A percentile compares a stretch with the other conserved stretches of the same genome.
These are phyloP conservation scores for Petasospora rhodanensis DNA, from an alignment of 1,139 yeast genomes.

Conservation along the genomic window DNA sequence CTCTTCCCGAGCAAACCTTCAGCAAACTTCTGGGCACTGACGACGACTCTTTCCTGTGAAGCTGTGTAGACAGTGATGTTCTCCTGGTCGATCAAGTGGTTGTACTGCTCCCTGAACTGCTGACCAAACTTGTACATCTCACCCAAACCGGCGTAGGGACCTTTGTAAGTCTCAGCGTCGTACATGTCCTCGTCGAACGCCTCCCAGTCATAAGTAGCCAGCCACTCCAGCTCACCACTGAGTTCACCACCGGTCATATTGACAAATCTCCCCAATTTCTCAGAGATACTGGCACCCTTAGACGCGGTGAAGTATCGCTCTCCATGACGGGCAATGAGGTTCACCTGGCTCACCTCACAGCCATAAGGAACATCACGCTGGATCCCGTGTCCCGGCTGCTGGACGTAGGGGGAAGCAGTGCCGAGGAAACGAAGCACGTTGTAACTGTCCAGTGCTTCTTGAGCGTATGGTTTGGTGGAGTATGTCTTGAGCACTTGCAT, in stretches of 20 bases:
- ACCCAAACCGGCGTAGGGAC: conserved; percentile 20
- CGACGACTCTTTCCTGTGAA: conserved; percentile 20
- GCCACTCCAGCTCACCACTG: conserved; percentile 16
- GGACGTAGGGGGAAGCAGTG: conserved; percentile 45
- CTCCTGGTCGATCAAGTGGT: conserved; percentile 9
- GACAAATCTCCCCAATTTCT: conserved; percentile 7
- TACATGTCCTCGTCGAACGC: conserved; percentile 12
- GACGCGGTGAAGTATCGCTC: conserved; percentile 41
- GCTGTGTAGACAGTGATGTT: conserved; percentile 16
- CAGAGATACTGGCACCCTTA: conserved; percentile 9
- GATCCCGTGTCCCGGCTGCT: conserved; percentile 43
- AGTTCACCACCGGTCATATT: conserved; percentile 7
- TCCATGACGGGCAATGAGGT: conserved; percentile 45
- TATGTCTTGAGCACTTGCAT: conserved; percentile 11
- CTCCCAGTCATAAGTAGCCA: conserved; percentile 15
- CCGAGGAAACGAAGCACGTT: conserved; percentile 42
- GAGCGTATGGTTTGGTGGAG: conserved; percentile 17
- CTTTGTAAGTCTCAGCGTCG: conserved; percentile 16
- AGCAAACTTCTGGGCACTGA: conserved; percentile 18
- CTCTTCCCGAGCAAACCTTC: conserved; percentile 18
- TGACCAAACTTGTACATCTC: conserved; percentile 17
- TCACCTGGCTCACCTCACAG: conserved; percentile 43
- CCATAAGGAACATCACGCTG: conserved; percentile 35
- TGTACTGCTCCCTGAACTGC: conserved; percentile 15
- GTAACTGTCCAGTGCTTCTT: conserved; percentile 19